These are phyloP conservation scores for Chloroidium sp. DNA, from an alignment of 163 green algal genomes.

Conservation along the genomic window DNA sequence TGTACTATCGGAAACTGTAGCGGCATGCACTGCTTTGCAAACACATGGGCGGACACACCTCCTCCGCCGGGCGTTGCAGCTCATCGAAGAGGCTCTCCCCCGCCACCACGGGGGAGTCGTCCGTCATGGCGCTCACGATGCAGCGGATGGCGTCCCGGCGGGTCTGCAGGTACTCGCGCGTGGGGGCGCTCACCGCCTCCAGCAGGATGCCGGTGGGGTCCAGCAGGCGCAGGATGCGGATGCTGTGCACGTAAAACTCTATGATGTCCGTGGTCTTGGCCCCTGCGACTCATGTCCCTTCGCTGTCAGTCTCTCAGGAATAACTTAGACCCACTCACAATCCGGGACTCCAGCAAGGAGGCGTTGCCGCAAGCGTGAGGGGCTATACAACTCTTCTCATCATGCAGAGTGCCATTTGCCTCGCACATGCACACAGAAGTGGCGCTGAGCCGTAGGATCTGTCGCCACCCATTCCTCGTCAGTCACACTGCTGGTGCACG, in stretches of 20 bases:
- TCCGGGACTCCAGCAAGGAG: background rate
- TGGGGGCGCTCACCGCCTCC: conserved; percentile 60
- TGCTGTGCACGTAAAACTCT: conserved; percentile 77
- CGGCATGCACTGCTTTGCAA: no score
- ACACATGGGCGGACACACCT: background rate
- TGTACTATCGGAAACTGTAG: no score
- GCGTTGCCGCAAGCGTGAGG: no score
- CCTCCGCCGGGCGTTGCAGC: conserved; percentile 26
- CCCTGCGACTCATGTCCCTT: conserved; percentile 22
- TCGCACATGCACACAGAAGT: background rate
- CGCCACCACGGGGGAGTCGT: conserved; percentile 6
- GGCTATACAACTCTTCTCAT: background rate
- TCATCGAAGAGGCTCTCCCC: conserved; percentile 52
- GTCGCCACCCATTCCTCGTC: background rate
- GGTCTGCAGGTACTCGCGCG: conserved; percentile 71
- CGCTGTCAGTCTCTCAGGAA: background rate
- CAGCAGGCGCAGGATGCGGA: conserved; percentile 62
- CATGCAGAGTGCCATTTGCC: background rate
- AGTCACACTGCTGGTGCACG: no score
- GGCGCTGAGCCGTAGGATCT: background rate
- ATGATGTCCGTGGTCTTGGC: conserved; percentile 88
- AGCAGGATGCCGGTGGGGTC: conserved; percentile 72
- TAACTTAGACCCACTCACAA: background rate
- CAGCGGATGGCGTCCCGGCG: conserved; percentile 83
- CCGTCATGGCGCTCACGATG: conserved; percentile 84